Evolutionary conservation across 75 land plant species (phyloP), one percentile per base, ranked within the genome.

Genomic region (Selaginella tamariscina): DNA sequence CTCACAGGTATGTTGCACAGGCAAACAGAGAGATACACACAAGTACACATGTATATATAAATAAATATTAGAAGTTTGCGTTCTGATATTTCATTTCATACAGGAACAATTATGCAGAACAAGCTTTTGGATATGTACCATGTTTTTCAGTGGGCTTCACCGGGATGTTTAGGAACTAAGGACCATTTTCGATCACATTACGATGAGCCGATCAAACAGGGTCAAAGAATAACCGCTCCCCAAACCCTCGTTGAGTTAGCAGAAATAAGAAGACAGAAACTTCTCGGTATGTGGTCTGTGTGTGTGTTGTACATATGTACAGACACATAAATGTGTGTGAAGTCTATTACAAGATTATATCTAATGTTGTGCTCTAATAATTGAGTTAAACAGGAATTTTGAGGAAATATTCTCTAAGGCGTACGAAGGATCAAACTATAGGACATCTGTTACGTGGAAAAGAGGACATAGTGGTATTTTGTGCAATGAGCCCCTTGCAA

Each of bases 361-460:
- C n/a, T n/a, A n/a, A n/a, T n/a, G n/a, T n/a, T n/a, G n/a, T n/a
- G n/a, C n/a, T n/a, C n/a, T n/a, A n/a, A n/a, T n/a, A n/a, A n/a
- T n/a, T n/a, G n/a, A n/a, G n/a, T n/a, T n/a, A n/a, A n/a, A n/a
- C n/a, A n/a, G 71, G 20, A 60, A 85, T 92, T 72, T 71, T 93
- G 18, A 69, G 69, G 26, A 87, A 77, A 29, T 82, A 85, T 67
- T 60, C 89, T 1, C 59, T 93, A 59, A 78, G 98, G 56, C 77
- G 98, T 78, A 91, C 96, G 33, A 93, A 93, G 64, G 81, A 86
- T 67, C 95, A 89, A 65, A 93, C 98, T 18, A 93, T 93, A 68
- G 98, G 96, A 22, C 98, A 93, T 77, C 88, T 93, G 32, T 85
- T 93, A 90, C 75, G 77, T 75, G 98, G 98, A 24, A 93, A 93